Base-by-base conservation (phyloP, 345 rosid genomes). In the Microcos paniculata region DNA sequence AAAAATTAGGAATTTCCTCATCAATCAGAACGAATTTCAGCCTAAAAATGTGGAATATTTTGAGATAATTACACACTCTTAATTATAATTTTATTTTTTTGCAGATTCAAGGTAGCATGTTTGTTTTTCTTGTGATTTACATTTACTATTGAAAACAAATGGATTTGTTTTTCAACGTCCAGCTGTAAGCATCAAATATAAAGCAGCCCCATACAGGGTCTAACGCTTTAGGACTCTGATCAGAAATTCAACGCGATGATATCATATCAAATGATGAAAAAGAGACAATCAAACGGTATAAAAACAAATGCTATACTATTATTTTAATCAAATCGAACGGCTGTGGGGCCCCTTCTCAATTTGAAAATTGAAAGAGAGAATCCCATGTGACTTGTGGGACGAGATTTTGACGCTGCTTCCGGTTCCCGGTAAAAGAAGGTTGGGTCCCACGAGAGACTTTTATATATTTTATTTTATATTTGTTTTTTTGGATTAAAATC, bases 381-480 rank as follows among this genome's bases (percentile, higher is more conserved):
- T 87, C 89, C 90, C 87, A 87, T 80, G 88, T 79, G 82, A 80
- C 85, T 83, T 81, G 81, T 42, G 69, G 75, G 82, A 18, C 4
- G 80, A 74, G 84, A 45, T 78, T 80, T 87, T 78, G 87, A 84
- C 82, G 81, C 53, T 40, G 80, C 83, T 80, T 74, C 85, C 85
- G 76, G 87, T 83, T 76, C 69, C 82, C 82, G 78, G 87, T 85
- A 48, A 82, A 86, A 66, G 83, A 56, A 57, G 70, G 58, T 15
- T 11, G 31, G 80, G 70, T 26, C 85, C 83, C 80, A 52, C 70
- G 4, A 3, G 18, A 15, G 84, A 72, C 87, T 76, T 85, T 64
- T 42, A 43, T 21, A 66, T 9, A 43, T 66, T 61, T 61, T 1
- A 10, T 28, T 55, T 72, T 56, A 30, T 65, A 52, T 19, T 31